These are phyloP conservation scores for Chrysoporthe austroafricana DNA, from an alignment of 2,329 filamentous ascomycete genomes.

Conservation along the genomic window DNA sequence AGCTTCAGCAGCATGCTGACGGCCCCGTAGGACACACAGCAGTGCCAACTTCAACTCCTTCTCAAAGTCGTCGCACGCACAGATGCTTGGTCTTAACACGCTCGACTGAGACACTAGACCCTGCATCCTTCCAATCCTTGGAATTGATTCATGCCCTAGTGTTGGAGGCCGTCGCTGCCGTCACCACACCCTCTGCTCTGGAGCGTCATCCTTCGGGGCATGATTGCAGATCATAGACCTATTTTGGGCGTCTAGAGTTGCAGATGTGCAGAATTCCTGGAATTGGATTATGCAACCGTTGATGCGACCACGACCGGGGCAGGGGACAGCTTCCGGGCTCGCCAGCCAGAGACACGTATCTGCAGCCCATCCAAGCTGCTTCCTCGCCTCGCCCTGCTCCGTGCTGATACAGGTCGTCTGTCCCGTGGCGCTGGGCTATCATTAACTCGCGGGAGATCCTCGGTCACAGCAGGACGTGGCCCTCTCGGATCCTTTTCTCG, in stretches of 20 bases:
- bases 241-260: background rate
- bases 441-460: background rate
- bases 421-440: background rate
- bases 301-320: background rate
- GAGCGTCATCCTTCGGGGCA: background rate
- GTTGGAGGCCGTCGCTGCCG: background rate
- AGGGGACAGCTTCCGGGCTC: background rate
- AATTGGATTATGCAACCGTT: background rate
- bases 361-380: background rate
- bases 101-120: background rate
- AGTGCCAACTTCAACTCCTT: background rate
- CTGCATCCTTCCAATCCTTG: background rate
- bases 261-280: background rate
- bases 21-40: background rate
- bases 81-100: background rate
- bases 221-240: background rate
- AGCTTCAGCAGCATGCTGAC: background rate
- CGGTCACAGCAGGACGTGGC: background rate
- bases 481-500: background rate
- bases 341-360: conserved; percentile 1
- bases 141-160: background rate
- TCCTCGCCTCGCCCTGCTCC: background rate
- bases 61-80: background rate
- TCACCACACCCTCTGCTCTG: background rate
- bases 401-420: background rate